Evolutionary conservation across 2,329 filamentous ascomycete species (phyloP).

Genomic region (Alternaria dauci): DNA sequence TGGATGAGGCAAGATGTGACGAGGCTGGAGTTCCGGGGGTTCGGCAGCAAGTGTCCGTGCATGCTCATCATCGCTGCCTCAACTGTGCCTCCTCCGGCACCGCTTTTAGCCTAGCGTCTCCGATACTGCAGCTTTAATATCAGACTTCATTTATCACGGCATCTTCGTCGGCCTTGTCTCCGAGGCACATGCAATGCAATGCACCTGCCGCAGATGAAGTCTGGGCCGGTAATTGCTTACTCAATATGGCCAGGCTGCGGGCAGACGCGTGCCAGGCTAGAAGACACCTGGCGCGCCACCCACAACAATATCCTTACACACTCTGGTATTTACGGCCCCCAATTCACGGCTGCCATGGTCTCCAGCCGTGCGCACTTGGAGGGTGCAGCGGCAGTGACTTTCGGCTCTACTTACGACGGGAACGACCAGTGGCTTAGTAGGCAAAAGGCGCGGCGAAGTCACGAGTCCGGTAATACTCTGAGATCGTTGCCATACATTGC

Average conservation of each 20-base stretch:
- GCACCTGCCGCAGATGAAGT: conserved; percentile 31
- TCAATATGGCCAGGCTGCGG: conserved; percentile 33
- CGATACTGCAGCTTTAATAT: conserved; percentile 42
- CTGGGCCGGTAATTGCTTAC: conserved; percentile 29
- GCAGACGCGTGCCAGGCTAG: conserved; percentile 23
- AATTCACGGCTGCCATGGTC: not conserved
- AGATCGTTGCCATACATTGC: conserved; percentile 24
- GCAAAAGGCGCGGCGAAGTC: conserved; percentile 7
- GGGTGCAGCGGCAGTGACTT: conserved; percentile 10
- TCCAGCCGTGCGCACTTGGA: not conserved
- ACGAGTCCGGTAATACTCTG: conserved; percentile 20
- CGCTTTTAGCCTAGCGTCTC: conserved; percentile 44
- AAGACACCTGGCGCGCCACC: conserved; percentile 32
- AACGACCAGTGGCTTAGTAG: conserved; percentile 18
- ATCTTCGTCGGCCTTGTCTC: conserved; percentile 26
- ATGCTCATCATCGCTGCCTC: conserved; percentile 32
- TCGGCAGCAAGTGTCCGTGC: conserved; percentile 28
- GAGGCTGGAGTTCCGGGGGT: conserved; percentile 38
- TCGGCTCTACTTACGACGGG: conserved; percentile 21
- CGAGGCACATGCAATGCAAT: conserved; percentile 25
- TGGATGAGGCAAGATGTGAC: conserved; percentile 24
- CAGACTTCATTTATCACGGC: conserved; percentile 36
- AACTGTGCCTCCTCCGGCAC: conserved; percentile 26
- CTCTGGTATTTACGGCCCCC: conserved; percentile 4
- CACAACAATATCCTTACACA: conserved; percentile 33